A percentile compares a stretch with the other conserved stretches of the same genome.
These are phyloP conservation scores for Pseudogymnoascus sp. DNA, from an alignment of 2,329 filamentous ascomycete genomes.

Conservation along the genomic window DNA sequence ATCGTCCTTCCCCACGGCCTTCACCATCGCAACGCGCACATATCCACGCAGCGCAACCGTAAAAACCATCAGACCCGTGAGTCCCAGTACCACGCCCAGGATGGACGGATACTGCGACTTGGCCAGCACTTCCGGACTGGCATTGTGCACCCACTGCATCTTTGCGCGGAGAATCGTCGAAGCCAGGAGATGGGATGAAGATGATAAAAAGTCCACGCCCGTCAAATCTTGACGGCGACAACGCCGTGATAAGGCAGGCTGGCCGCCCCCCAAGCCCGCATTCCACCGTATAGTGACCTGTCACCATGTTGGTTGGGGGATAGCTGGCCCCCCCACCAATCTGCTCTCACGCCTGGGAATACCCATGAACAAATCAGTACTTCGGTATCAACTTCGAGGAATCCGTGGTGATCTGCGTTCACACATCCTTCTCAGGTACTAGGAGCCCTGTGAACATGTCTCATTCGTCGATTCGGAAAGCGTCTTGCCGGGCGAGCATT, in stretches of 20 bases:
- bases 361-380: neutral
- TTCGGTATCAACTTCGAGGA: neutral
- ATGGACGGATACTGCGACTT: conserved; percentile 41
- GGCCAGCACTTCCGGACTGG: conserved; percentile 36
- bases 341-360: neutral
- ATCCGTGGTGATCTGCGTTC: neutral
- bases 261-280: neutral
- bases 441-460: neutral
- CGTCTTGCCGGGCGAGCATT: neutral
- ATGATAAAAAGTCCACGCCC: neutral
- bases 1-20: conserved; percentile 39
- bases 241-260: neutral
- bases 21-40: conserved; percentile 34
- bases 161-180: conserved; percentile 15
- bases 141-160: conserved; percentile 45
- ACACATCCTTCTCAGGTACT: neutral
- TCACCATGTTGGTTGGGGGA: neutral
- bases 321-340: neutral
- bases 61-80: conserved; percentile 35
- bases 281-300: neutral
- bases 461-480: neutral
- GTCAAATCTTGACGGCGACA: neutral
- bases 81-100: conserved; percentile 37
- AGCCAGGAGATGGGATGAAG: neutral
- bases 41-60: conserved; percentile 34